Conservation (phyloP, 2,329 filamentous ascomycete species). For the Talaromyces amestolkiae region DNA sequence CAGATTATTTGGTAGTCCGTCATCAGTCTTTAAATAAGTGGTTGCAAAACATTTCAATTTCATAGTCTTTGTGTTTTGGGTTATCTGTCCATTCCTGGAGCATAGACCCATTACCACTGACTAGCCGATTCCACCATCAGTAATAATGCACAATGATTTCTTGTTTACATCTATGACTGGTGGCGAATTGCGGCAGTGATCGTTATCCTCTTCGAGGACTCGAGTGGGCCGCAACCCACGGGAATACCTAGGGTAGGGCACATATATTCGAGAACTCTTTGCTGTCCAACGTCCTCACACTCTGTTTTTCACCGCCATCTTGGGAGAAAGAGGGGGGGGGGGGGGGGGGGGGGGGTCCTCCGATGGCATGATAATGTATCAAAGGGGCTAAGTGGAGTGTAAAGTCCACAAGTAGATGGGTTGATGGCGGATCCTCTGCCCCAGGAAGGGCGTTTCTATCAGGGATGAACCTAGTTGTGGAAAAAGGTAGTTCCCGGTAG, state of each 20-base stretch:
- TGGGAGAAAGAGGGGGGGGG: not conserved
- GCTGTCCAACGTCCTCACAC: conserved; percentile 10
- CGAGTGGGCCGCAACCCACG: not conserved
- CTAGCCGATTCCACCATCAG: not conserved
- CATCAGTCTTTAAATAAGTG: not conserved
- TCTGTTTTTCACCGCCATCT: conserved; percentile 14
- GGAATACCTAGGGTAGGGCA: conserved; percentile 5
- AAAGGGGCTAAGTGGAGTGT: conserved; percentile 13
- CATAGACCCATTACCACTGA: not conserved
- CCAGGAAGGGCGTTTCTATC: not conserved
- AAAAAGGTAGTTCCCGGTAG: not conserved
- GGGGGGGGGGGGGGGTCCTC: not conserved
- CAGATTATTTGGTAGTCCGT: not conserved
- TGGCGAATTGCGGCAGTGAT: conserved; percentile 9
- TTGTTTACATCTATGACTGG: not conserved
- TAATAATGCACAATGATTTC: not conserved
- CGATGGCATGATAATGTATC: not conserved
- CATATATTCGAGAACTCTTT: conserved; percentile 6
- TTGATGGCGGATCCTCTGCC: conserved; percentile 8
- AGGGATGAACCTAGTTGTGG: conserved; percentile 19
- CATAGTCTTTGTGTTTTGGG: not conserved
- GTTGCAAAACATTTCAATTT: not conserved
- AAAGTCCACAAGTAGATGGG: not conserved
- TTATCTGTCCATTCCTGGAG: not conserved
- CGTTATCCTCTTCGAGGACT: not conserved